These are phyloP conservation scores for Mentha longifolia DNA, from an alignment of 257 asterid species.

Conservation along the genomic window DNA sequence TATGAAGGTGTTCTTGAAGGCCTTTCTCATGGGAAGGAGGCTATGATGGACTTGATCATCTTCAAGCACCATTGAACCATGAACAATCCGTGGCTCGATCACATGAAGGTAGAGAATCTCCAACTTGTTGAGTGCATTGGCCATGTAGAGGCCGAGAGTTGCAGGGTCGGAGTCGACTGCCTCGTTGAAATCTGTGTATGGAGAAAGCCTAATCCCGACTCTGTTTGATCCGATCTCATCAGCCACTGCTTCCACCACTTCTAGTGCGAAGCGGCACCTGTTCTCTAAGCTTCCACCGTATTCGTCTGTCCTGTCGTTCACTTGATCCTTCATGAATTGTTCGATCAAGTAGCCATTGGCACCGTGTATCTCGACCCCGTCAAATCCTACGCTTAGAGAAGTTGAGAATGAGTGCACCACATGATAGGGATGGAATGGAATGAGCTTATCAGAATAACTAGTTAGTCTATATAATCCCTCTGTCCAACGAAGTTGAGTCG, in stretches of 20 bases:
- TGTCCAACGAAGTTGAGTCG: too few species aligned
- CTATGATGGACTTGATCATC: slow-evolving; percentile 33
- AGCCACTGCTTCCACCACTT: slow-evolving; percentile 39
- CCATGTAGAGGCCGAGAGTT: slow-evolving; percentile 48
- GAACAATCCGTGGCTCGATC: slow-evolving; percentile 45
- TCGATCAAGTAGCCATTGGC: slow-evolving; percentile 53
- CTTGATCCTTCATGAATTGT: slow-evolving; percentile 51
- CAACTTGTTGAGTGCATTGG: slow-evolving; percentile 36
- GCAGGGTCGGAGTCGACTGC: slow-evolving; percentile 37
- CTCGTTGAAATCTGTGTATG: slow-evolving; percentile 38
- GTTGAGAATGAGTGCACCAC: too few species aligned
- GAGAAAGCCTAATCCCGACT: slow-evolving; percentile 51
- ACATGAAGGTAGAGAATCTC: slow-evolving; percentile 51
- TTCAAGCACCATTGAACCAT: slow-evolving; percentile 13
- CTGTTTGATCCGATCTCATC: slow-evolving; percentile 45
- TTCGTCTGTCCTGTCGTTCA: slow-evolving; percentile 47
- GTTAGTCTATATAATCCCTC: not conserved
- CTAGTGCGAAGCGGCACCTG: slow-evolving; percentile 45
- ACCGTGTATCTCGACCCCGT: slow-evolving; percentile 57
- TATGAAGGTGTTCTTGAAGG: slow-evolving; percentile 62
- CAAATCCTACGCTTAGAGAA: slow-evolving; percentile 54
- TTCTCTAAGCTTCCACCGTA: slow-evolving; percentile 53
- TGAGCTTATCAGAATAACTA: not conserved
- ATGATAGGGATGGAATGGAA: not conserved
- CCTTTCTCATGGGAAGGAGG: slow-evolving; percentile 50